Percentiles rank a stretch among this genome's conserved stretches.
Evolutionary conservation across 345 rosid species (phyloP).

Genomic region (Syzygium jambos): DNA sequence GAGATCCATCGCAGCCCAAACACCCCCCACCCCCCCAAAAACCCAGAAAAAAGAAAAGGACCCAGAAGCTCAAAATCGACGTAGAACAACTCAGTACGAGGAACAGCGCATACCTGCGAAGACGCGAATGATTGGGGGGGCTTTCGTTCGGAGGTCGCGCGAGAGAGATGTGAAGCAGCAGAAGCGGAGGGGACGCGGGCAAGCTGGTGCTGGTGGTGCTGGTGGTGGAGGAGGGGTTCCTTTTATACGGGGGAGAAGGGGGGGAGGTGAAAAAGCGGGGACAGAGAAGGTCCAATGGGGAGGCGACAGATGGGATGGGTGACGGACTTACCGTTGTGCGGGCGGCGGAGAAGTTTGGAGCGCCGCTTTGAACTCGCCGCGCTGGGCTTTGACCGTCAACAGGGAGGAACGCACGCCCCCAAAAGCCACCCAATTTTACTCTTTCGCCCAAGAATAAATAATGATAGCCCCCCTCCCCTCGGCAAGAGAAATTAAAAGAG

Average conservation of each 20-base stretch:
- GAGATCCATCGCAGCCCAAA: neutral
- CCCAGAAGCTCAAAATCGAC: neutral
- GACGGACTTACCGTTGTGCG: neutral
- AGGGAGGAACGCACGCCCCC: no score
- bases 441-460: no score
- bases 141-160: neutral
- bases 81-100: neutral
- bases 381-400: neutral
- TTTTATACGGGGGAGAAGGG: neutral
- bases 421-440: no score
- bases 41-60: neutral
- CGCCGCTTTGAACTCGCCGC: neutral
- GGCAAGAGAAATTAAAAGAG: no score
- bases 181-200: fast-evolving
- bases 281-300: neutral
- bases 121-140: neutral
- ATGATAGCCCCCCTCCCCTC: no score
- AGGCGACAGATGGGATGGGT: neutral
- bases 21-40: no score
- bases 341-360: neutral
- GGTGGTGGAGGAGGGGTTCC: fast-evolving
- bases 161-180: neutral
- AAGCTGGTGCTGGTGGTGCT: neutral
- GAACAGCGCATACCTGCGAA: neutral
- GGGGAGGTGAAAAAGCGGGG: neutral